A percentile compares a stretch with the other conserved stretches of the same genome.
Evolutionary conservation across 345 rosid genomes (phyloP).

Genomic region (Adansonia digitata): DNA sequence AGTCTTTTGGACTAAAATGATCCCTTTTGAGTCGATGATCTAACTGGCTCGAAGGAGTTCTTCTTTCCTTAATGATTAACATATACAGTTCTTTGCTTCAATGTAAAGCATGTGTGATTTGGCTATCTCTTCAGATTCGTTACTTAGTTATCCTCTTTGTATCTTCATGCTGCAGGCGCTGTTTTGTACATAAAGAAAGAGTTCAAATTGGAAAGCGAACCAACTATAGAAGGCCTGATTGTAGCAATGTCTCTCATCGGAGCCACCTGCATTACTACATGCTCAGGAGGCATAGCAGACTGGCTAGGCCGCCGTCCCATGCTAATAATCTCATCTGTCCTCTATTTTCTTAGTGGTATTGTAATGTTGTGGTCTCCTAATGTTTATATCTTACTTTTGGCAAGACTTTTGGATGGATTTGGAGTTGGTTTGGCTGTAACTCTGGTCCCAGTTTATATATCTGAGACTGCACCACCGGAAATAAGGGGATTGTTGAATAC

Average conservation of each 20-base stretch:
- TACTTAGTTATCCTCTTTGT: background rate
- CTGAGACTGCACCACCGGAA: slow-evolving; percentile 95
- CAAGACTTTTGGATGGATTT: slow-evolving; percentile 88
- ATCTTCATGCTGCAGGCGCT: slow-evolving; percentile 57
- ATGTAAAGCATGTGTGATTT: background rate
- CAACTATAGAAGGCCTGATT: slow-evolving; percentile 82
- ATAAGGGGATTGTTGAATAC: slow-evolving; percentile 81
- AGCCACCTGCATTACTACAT: slow-evolving; percentile 79
- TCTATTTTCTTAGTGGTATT: slow-evolving; percentile 69
- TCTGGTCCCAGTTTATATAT: slow-evolving; percentile 84
- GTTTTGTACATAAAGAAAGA: slow-evolving; percentile 84
- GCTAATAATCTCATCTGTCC: slow-evolving; percentile 69
- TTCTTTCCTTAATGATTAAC: background rate
- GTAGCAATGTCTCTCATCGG: slow-evolving; percentile 96
- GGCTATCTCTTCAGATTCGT: background rate
- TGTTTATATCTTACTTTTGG: slow-evolving; percentile 70
- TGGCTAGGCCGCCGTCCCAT: slow-evolving; percentile 88
- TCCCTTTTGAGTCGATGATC: slow-evolving; percentile 6
- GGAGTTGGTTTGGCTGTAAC: slow-evolving; percentile 93
- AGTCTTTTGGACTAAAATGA: slow-evolving; percentile 2
- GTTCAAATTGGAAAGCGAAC: slow-evolving; percentile 62
- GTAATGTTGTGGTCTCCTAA: slow-evolving; percentile 96
- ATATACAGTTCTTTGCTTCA: background rate
- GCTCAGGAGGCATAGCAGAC: slow-evolving; percentile 79
- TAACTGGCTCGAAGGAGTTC: slow-evolving; percentile 14